These are phyloP conservation scores for Erythrophleum fordii DNA, from an alignment of 306 rosid species.

Conservation along the genomic window DNA sequence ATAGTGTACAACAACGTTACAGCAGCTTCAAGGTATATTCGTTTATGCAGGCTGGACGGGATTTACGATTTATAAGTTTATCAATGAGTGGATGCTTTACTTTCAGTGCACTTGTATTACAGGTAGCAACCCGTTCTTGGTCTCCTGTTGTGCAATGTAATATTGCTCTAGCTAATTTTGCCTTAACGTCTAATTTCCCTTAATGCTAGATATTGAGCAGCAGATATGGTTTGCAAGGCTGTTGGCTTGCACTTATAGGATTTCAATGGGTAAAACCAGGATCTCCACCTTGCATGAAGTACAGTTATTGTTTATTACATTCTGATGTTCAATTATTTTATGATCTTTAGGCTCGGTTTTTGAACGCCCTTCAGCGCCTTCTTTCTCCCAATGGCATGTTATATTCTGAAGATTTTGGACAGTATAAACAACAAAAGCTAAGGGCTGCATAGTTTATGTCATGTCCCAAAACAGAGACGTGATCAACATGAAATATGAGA, in stretches of 20 bases:
- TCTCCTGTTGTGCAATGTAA: slow-evolving; percentile 11
- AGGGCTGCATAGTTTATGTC: slow-evolving; percentile 50
- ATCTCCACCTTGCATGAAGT: slow-evolving; percentile 17
- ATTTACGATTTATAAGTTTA: slow-evolving; percentile 72
- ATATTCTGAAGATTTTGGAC: slow-evolving; percentile 53
- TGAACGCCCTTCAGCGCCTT: slow-evolving; percentile 64
- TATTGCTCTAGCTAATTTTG: slow-evolving; percentile 32
- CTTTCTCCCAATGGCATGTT: slow-evolving; percentile 65
- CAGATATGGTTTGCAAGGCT: slow-evolving; percentile 72
- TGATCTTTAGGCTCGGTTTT: slow-evolving; percentile 55
- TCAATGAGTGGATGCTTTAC: slow-evolving; percentile 81
- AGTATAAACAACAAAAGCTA: slow-evolving; percentile 44
- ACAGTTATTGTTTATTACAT: slow-evolving; percentile 13
- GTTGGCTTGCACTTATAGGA: slow-evolving; percentile 76
- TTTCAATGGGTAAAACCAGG: slow-evolving; percentile 81
- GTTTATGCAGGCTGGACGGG: slow-evolving; percentile 85
- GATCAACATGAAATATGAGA: too few relatives aligned
- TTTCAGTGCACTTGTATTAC: slow-evolving; percentile 54
- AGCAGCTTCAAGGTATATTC: slow-evolving; percentile 25
- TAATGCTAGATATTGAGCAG: slow-evolving; percentile 61
- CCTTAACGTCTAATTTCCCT: slow-evolving; percentile 23
- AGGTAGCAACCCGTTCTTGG: slow-evolving; percentile 53
- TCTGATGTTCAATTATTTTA: slow-evolving; percentile 29
- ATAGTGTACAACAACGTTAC: neutral
- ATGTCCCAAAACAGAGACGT: too few relatives aligned